phyloP scores from a whole-genome alignment of 257 asterid genomes.

The Salvia splendens region DNA sequence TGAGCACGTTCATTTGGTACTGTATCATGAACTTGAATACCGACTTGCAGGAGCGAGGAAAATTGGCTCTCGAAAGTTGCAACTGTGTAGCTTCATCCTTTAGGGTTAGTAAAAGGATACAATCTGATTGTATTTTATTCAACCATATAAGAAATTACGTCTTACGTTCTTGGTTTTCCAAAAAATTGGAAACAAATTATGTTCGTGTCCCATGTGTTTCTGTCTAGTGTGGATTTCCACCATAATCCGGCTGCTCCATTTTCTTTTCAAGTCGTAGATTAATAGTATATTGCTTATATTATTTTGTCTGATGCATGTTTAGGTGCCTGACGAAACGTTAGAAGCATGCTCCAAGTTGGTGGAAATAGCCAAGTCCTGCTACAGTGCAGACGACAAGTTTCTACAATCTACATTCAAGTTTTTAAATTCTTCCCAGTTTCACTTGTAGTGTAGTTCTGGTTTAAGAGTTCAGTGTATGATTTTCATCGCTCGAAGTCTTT shows the following conservation, averaged over 20 bases:
- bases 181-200: background rate
- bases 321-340: constrained; percentile 48
- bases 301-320: background rate
- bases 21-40: constrained; percentile 25
- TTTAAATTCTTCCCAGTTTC: constrained; percentile 35
- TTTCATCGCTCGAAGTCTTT: constrained; percentile 4
- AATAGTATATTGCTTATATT: background rate
- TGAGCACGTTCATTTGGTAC: constrained; percentile 8
- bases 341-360: constrained; percentile 58
- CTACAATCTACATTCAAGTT: constrained; percentile 54
- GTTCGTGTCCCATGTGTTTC: background rate
- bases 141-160: constrained; percentile 22
- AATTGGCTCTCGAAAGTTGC: constrained; percentile 78
- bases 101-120: constrained; percentile 44
- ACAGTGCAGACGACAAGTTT: constrained; percentile 51
- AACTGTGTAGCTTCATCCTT: constrained; percentile 69
- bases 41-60: constrained; percentile 63
- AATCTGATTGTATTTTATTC: background rate
- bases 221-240: background rate
- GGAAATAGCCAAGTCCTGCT: constrained; percentile 63
- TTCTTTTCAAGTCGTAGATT: background rate
- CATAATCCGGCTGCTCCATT: background rate
- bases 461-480: background rate
- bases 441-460: constrained; percentile 6
- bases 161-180: background rate